Conservation (phyloP, 2,329 filamentous ascomycete species). For the Xenosphaeropsis pyriputrescens region DNA sequence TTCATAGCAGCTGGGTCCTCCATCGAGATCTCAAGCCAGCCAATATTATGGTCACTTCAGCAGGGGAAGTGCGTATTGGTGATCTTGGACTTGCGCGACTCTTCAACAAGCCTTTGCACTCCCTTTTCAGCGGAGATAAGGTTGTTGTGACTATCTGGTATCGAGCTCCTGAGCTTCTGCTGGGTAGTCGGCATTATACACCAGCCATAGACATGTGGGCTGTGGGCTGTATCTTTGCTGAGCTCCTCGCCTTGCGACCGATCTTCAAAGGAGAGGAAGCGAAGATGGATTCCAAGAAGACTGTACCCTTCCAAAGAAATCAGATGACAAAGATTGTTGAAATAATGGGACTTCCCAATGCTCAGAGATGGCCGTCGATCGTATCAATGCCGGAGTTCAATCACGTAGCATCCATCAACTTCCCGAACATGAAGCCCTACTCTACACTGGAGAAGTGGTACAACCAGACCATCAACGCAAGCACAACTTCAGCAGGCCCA, state of each 20-base stretch:
- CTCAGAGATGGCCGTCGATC: conserved; percentile 78
- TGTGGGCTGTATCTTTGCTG: conserved; percentile 93
- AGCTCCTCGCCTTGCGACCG: conserved; percentile 74
- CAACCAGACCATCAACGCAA: conserved; percentile 50
- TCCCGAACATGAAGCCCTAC: conserved; percentile 24
- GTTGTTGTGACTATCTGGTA: conserved; percentile 99
- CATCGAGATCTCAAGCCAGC: conserved; percentile 95
- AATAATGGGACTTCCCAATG: conserved; percentile 80
- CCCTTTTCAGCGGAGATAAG: conserved; percentile 87
- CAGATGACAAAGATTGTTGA: conserved; percentile 99
- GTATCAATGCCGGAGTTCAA: conserved; percentile 75
- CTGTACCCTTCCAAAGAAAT: conserved; percentile 90
- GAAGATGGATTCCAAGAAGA: conserved; percentile 98
- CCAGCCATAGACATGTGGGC: conserved; percentile 97
- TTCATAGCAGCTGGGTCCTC: conserved; percentile 93
- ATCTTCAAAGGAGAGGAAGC: conserved; percentile 99
- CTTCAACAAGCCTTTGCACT: conserved; percentile 87
- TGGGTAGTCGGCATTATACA: conserved; percentile 91
- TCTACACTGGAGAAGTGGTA: conserved; percentile 64
- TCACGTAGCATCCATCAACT: conserved; percentile 46
- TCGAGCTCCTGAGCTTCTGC: conserved; percentile 80
- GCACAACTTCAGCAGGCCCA: conserved; percentile 31
- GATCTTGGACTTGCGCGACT: conserved; percentile 84
- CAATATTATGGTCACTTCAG: conserved; percentile 95
- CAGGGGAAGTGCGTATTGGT: conserved; percentile 84